Percentiles rank a stretch among this genome's conserved stretches.
Conservation (phyloP, 805 yeast species). For the Starmerella sp. region DNA sequence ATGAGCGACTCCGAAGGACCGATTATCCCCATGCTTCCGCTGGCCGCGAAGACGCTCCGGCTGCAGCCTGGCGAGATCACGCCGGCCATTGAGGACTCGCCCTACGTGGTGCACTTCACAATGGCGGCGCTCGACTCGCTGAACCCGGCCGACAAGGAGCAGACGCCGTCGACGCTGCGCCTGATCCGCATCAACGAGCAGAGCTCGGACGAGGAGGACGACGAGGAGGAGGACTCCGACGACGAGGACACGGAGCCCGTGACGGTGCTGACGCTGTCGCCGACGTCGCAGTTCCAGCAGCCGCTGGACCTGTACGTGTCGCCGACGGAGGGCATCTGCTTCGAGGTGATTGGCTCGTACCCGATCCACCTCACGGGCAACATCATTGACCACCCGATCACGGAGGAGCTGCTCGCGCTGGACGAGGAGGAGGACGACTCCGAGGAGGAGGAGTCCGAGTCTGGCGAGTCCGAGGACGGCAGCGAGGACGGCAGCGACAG, state of each 20-base stretch:
- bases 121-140: conserved; percentile 94
- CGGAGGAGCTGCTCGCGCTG: conserved; percentile 42
- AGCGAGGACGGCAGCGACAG: conserved; percentile 22
- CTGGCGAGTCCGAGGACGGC: conserved; percentile 24
- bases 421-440: conserved; percentile 28
- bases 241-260: conserved; percentile 49
- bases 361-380: conserved; percentile 88
- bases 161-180: conserved; percentile 78
- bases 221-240: conserved; percentile 40
- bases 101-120: conserved; percentile 81
- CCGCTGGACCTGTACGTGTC: conserved; percentile 77
- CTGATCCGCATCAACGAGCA: conserved; percentile 38
- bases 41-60: conserved; percentile 18
- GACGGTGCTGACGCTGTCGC: conserved; percentile 79
- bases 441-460: conserved; percentile 28
- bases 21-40: conserved; percentile 14
- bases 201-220: conserved; percentile 30
- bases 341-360: conserved; percentile 93
- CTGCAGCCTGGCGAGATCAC: conserved; percentile 79
- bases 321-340: conserved; percentile 88
- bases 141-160: conserved; percentile 42
- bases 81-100: conserved; percentile 75
- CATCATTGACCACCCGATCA: conserved; percentile 92
- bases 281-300: conserved; percentile 66
- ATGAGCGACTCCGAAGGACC: conserved; percentile 16